These are phyloP conservation scores for Fusarium sarcochroum DNA, from an alignment of 2,329 filamentous ascomycete species.

Conservation along the genomic window DNA sequence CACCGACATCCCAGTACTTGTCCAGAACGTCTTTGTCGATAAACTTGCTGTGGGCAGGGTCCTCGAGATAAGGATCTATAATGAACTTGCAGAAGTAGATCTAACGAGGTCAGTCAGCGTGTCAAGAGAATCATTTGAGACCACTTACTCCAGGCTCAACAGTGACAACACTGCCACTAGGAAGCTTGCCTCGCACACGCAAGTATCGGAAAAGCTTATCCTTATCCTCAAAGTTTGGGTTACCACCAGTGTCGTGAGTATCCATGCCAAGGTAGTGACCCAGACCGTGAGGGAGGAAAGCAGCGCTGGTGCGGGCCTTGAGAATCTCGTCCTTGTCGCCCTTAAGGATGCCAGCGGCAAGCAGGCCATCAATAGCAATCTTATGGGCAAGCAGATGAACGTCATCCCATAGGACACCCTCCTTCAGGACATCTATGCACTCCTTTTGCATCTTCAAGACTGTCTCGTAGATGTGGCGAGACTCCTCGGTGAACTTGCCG, in stretches of 20 bases:
- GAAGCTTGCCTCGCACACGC: slow-evolving; percentile 80
- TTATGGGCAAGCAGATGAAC: slow-evolving; percentile 85
- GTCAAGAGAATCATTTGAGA: too few species aligned
- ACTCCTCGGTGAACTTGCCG: slow-evolving; percentile 78
- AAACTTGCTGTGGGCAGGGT: slow-evolving; percentile 79
- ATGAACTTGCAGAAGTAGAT: slow-evolving; percentile 95
- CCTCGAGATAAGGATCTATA: slow-evolving; percentile 82
- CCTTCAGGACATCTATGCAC: slow-evolving; percentile 79
- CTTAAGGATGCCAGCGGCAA: slow-evolving; percentile 81
- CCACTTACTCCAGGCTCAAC: slow-evolving; percentile 88
- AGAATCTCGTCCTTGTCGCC: slow-evolving; percentile 80
- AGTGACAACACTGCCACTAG: slow-evolving; percentile 87
- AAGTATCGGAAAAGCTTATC: slow-evolving; percentile 92
- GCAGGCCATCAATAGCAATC: slow-evolving; percentile 84
- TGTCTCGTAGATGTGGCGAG: slow-evolving; percentile 82
- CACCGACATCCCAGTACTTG: slow-evolving; percentile 86
- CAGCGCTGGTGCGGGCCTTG: slow-evolving; percentile 82
- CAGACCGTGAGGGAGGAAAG: slow-evolving; percentile 92
- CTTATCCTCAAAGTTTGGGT: slow-evolving; percentile 81
- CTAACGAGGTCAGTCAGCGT: slow-evolving; percentile 53
- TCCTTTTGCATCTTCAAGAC: slow-evolving; percentile 90
- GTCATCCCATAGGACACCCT: slow-evolving; percentile 83
- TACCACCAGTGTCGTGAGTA: slow-evolving; percentile 88
- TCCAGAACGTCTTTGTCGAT: slow-evolving; percentile 82
- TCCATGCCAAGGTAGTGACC: slow-evolving; percentile 95